Evolutionary conservation across 2,329 filamentous ascomycete genomes (phyloP), one percentile per base, ranked within the genome.

Genomic region (Colletotrichum australisinense): DNA sequence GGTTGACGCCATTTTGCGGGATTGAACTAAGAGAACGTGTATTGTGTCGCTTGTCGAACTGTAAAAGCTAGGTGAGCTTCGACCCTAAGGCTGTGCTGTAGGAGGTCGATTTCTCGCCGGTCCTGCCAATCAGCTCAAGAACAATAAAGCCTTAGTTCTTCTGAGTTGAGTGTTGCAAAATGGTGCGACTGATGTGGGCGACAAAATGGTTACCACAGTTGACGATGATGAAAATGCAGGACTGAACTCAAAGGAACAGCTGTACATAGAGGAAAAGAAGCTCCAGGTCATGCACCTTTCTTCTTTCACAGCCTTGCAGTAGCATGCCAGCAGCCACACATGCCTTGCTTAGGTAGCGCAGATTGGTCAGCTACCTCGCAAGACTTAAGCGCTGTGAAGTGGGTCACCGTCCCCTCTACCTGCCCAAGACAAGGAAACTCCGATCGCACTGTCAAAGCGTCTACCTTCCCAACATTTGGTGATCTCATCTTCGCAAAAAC

Each of bases 1-100:
- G 60, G 83, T 81, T 26, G 86, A 82, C 26, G 86, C 80, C 85
- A 87, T 86, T 68, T 64, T 77, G 49, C 22, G 14, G 12, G 22
- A 24, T 22, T 59, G 26, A 9, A 30, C 3, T 22, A n/a, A 19
- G 9, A 2, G 5, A 19, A 38, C 16, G 4, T 12, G 35, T 16
- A 30, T 7, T 12, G 19, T 32, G 63, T 3, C 30, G 30, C 22
- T 32, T 16, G 24, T 11, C 19, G 42, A 49, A 4, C 9, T 22
- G 8, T 9, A n/a, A 22, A 22, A 22, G 38, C 42, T 19, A 22
- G 42, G 22, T 22, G 19, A 49, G 42, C 42, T 49, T n/a, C 16
- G 19, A n/a, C 7, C 42, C 8, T 49, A 8, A 8, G 42, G 42
- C 42, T 49, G 9, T 49, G 19, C 19, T 22, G 42, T 22, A 19